phyloP scores from a whole-genome alignment of 2,329 filamentous ascomycete species.

The Clarireedia paspali region DNA sequence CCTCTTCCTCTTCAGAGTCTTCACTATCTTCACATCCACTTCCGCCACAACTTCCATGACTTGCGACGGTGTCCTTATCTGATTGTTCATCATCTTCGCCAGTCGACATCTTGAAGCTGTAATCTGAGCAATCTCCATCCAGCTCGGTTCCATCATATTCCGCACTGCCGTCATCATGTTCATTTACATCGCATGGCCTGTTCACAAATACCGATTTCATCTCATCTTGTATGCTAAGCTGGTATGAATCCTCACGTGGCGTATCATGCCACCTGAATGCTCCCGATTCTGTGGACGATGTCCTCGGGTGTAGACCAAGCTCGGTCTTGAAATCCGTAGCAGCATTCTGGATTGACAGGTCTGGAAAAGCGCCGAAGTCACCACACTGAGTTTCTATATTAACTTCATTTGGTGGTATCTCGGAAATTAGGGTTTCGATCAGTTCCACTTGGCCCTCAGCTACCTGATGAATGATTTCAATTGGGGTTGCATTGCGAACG shows the following conservation, averaged over 20 bases:
- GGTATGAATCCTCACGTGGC: no score
- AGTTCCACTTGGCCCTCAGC: no score
- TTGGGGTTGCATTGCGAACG: background rate
- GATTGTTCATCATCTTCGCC: background rate
- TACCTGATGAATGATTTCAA: background rate
- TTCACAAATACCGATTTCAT: background rate
- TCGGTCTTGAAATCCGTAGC: background rate
- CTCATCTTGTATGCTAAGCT: background rate
- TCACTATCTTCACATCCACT: background rate
- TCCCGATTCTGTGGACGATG: background rate
- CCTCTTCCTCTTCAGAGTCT: background rate
- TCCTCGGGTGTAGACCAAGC: background rate
- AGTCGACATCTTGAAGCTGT: background rate
- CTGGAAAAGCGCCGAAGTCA: no score
- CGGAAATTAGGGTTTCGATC: background rate
- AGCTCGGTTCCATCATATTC: no score
- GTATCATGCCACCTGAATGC: background rate
- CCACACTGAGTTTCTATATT: no score
- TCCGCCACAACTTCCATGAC: background rate
- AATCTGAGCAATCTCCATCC: no score
- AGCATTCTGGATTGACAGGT: no score
- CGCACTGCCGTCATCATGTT: background rate
- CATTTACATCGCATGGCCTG: background rate
- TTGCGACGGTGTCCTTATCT: background rate
- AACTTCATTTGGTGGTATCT: background rate